Percentiles rank a stretch among this genome's conserved stretches.
phyloP scores from a whole-genome alignment of 2,329 filamentous ascomycete genomes.

The Nemania sp. region DNA sequence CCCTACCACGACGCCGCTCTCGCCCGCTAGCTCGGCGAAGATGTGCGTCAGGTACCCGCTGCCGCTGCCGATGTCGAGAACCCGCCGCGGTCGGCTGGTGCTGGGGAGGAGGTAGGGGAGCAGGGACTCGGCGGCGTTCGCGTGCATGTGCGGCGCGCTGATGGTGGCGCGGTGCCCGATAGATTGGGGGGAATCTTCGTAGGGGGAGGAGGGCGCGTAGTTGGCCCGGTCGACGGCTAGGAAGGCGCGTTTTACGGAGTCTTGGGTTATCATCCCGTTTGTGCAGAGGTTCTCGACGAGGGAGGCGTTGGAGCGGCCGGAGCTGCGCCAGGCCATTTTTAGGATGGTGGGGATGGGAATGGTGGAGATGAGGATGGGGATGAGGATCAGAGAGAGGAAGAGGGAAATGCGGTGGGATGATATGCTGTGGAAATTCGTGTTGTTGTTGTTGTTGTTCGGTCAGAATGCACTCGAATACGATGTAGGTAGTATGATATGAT shows the following conservation, averaged over 20 bases:
- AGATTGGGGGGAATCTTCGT: conserved; percentile 69
- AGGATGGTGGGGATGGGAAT: neutral
- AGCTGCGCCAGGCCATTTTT: conserved; percentile 91
- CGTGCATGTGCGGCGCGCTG: conserved; percentile 72
- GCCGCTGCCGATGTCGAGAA: conserved; percentile 81
- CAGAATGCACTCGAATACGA: neutral
- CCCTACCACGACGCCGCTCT: conserved; percentile 69
- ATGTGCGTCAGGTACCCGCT: conserved; percentile 90
- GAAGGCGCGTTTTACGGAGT: conserved; percentile 83
- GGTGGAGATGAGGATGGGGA: neutral
- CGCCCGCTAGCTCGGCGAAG: conserved; percentile 79
- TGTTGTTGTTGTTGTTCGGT: neutral
- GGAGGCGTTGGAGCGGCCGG: conserved; percentile 77
- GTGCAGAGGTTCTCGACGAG: conserved; percentile 82
- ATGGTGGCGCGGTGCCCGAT: conserved; percentile 70
- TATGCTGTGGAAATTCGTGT: neutral
- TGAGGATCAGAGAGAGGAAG: neutral
- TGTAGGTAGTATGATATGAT: neutral
- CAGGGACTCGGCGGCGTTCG: conserved; percentile 63
- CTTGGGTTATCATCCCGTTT: conserved; percentile 78
- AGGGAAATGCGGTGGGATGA: neutral
- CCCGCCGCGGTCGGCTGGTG: conserved; percentile 55
- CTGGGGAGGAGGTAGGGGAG: conserved; percentile 56
- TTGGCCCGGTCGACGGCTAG: conserved; percentile 86
- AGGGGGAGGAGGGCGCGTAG: conserved; percentile 79